Base-by-base conservation (phyloP, 192 early-diverging fungal genomes). In the Gigaspora rosea region DNA sequence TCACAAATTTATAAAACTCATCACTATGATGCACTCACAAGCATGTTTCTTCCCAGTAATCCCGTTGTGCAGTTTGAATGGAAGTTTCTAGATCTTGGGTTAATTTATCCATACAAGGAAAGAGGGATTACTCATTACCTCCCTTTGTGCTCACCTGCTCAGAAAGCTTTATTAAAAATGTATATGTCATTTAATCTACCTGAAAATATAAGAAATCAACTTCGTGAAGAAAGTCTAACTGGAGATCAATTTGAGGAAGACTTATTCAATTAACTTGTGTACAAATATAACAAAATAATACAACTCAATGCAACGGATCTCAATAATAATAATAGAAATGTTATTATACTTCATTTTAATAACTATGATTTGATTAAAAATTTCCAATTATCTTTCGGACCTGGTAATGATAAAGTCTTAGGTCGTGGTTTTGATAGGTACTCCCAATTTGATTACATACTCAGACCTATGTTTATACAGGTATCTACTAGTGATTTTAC, bases 401-500 rank as follows among this genome's bases (percentile, higher is more conserved):
- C 54, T 35, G 79, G 71, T 46, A 10, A 62, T 8, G 75, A 73
- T 22, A 58, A 54, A 20, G 62, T 77, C 67, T 58, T 83, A 63
- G 54, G 56, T 48, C 78, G 75, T 27, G 67, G 74, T 70, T 80
- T 67, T 48, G n/a, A 68, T 51, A 52, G 57, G 51, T 81, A 80
- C 73, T 75, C 78, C 69, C 78, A 67, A 35, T 83, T 83, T 79
- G 78, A 77, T 64, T 80, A 69, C 72, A 75, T 81, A 15, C 70
- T 79, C 58, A 73, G 82, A 73, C 69, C 73, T 51, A 56, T 79
- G 70, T 70, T 80, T 69, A 78, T 80, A 65, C 79, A 81, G 22
- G 69, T 62, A 58, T 83, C 80, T 27, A 36, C 80, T 16, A 76
- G 63, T 64, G 63, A 78, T 13, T 83, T 83, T 63, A 78, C 27